Conservation (phyloP, 345 rosid species). For the Aquilaria yunnanensis region DNA sequence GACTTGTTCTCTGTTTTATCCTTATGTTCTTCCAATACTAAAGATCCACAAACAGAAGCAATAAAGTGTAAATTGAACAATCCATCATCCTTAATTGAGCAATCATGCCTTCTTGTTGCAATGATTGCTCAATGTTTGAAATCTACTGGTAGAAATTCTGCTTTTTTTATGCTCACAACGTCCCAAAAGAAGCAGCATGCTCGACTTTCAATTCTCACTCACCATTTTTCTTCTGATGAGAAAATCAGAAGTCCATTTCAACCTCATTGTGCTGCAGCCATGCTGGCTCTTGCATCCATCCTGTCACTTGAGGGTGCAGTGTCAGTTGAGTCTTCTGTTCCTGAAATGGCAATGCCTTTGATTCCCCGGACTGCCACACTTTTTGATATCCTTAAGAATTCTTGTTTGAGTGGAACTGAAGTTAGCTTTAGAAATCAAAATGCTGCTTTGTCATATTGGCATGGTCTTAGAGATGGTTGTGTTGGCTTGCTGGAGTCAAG, state of each 20-base stretch:
- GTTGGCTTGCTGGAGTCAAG: slow-evolving; percentile 84
- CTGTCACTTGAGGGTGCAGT: slow-evolving; percentile 81
- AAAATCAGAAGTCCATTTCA: slow-evolving; percentile 48
- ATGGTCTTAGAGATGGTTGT: slow-evolving; percentile 88
- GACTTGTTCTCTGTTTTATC: slow-evolving; percentile 75
- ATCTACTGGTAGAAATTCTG: slow-evolving; percentile 82
- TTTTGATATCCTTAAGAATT: slow-evolving; percentile 63
- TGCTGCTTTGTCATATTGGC: slow-evolving; percentile 63
- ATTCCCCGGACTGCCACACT: slow-evolving; percentile 83
- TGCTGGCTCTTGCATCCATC: slow-evolving; percentile 92
- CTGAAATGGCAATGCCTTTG: slow-evolving; percentile 74
- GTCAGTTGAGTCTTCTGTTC: slow-evolving; percentile 67
- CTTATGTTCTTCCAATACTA: slow-evolving; percentile 39
- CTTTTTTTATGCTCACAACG: slow-evolving; percentile 78
- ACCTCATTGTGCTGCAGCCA: slow-evolving; percentile 75
- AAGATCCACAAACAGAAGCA: slow-evolving; percentile 54
- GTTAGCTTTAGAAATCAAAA: slow-evolving; percentile 17
- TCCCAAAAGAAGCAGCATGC: slow-evolving; percentile 77
- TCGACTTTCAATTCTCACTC: slow-evolving; percentile 76
- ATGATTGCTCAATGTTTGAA: slow-evolving; percentile 81
- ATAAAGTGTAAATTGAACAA: slow-evolving; percentile 51
- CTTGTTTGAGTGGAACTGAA: slow-evolving; percentile 35
- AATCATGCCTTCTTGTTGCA: slow-evolving; percentile 67
- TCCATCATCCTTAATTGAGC: slow-evolving; percentile 44
- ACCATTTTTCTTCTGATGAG: slow-evolving; percentile 60